Evolutionary conservation across 1,284 basidiomycete genomes (phyloP).

Genomic region (Rhodotorula sp.): DNA sequence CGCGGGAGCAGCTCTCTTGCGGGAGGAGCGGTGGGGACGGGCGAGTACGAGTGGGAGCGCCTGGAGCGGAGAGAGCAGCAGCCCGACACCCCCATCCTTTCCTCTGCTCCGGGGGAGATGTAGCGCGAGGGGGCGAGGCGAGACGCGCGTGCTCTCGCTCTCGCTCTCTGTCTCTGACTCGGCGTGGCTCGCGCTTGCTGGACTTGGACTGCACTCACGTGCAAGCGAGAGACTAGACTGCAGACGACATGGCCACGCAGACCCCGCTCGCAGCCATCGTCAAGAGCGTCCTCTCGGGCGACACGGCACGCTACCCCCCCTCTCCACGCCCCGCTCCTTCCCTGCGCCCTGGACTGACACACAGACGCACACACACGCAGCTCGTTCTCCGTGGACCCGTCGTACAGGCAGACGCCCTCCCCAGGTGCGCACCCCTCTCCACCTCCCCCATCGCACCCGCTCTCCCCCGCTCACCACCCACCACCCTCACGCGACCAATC

Average conservation of each 20-base stretch:
- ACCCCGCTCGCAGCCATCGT: constrained; percentile 5
- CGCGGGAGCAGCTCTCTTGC: constrained; percentile 2
- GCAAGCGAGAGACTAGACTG: too few relatives aligned
- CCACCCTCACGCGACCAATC: too few relatives aligned
- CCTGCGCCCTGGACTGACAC: not conserved
- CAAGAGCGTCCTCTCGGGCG: constrained; percentile 12
- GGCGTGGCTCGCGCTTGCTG: too few relatives aligned
- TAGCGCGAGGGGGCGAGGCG: not conserved
- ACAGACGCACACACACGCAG: constrained; percentile 54
- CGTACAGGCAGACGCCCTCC: constrained; percentile 24
- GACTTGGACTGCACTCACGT: not conserved
- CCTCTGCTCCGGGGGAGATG: too few relatives aligned
- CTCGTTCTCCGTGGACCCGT: constrained; percentile 38
- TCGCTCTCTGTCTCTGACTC: not conserved
- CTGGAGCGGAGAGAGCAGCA: too few relatives aligned
- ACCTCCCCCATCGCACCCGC: not conserved
- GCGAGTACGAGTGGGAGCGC: not conserved
- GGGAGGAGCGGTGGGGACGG: not conserved
- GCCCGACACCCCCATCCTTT: not conserved
- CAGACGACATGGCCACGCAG: not conserved
- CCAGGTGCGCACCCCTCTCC: constrained; percentile 2
- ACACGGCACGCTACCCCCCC: not conserved
- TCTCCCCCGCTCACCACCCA: too few relatives aligned
- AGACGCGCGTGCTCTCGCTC: not conserved
- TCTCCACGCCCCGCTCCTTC: not conserved